Conservation (phyloP, 1,139 yeast species). For the Cylindricascospora bacillispora region DNA sequence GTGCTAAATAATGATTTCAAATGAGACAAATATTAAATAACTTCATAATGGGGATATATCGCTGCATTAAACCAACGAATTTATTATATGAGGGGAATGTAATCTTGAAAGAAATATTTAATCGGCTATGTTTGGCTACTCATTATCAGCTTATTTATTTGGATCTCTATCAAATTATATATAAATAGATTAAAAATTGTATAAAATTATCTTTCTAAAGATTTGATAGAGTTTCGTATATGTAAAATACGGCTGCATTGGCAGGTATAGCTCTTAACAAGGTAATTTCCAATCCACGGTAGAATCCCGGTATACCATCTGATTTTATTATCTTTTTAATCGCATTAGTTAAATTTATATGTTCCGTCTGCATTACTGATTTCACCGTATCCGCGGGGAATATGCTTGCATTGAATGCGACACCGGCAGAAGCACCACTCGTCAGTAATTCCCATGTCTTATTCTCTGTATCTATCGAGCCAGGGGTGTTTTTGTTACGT, state of each 20-base stretch:
- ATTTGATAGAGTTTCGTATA: conserved; percentile 47
- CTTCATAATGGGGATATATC: no score
- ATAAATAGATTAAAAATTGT: background rate
- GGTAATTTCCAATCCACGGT: conserved; percentile 79
- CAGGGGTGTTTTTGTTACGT: conserved; percentile 7
- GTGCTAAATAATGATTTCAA: no score
- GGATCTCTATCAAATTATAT: no score
- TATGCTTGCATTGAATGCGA: conserved; percentile 62
- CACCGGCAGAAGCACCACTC: conserved; percentile 83
- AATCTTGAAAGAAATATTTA: no score
- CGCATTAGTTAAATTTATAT: conserved; percentile 24
- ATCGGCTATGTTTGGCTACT: no score
- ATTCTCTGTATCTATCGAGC: conserved; percentile 17
- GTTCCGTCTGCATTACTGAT: conserved; percentile 67
- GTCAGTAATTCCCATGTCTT: conserved; percentile 44
- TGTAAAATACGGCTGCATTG: conserved; percentile 72
- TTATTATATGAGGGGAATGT: no score
- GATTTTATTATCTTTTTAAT: conserved; percentile 29
- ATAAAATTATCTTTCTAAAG: background rate
- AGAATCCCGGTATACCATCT: conserved; percentile 46
- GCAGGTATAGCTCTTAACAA: conserved; percentile 77
- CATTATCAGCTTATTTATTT: no score
- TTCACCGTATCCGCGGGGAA: conserved; percentile 90
- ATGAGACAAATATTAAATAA: no score
- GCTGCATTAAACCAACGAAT: no score